A percentile compares a stretch with the other conserved stretches of the same genome.
Conservation (phyloP, 2,329 filamentous ascomycete species). For the Xylariaceae sp. region DNA sequence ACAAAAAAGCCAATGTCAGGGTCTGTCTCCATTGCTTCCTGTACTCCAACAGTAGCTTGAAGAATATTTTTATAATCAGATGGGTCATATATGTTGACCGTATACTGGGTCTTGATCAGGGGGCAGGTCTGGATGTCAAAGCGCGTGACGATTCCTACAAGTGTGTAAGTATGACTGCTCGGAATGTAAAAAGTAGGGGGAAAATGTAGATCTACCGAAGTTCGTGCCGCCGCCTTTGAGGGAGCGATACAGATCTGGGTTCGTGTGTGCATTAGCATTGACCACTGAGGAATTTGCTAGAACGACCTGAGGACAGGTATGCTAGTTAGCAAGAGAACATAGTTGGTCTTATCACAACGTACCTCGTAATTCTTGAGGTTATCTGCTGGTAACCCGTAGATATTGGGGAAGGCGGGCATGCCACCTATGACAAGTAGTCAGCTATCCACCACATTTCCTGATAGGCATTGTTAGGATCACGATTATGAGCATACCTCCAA, state of each 20-base stretch:
- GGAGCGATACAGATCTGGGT: conserved; percentile 18
- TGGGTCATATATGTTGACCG: conserved; percentile 19
- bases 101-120: conserved; percentile 20
- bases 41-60: conserved; percentile 6
- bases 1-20: conserved; percentile 18
- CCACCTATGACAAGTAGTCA: conserved; percentile 13
- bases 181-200: too few species aligned
- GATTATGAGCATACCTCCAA: conserved; percentile 15
- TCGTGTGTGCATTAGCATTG: conserved; percentile 14
- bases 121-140: conserved; percentile 21
- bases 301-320: conserved; percentile 9
- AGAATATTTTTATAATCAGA: conserved; percentile 20
- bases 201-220: conserved; percentile 19
- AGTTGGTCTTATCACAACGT: not conserved
- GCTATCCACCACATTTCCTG: not conserved
- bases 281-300: conserved; percentile 23
- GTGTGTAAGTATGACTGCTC: not conserved
- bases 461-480: not conserved
- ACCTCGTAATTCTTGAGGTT: conserved; percentile 24
- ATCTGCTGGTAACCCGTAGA: conserved; percentile 23
- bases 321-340: too few species aligned
- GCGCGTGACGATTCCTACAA: conserved; percentile 24
- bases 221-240: conserved; percentile 27
- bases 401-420: conserved; percentile 19
- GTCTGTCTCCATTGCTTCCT: conserved; percentile 27